These are phyloP conservation scores for Citrullus amarus DNA, from an alignment of 306 rosid species.

Conservation along the genomic window DNA sequence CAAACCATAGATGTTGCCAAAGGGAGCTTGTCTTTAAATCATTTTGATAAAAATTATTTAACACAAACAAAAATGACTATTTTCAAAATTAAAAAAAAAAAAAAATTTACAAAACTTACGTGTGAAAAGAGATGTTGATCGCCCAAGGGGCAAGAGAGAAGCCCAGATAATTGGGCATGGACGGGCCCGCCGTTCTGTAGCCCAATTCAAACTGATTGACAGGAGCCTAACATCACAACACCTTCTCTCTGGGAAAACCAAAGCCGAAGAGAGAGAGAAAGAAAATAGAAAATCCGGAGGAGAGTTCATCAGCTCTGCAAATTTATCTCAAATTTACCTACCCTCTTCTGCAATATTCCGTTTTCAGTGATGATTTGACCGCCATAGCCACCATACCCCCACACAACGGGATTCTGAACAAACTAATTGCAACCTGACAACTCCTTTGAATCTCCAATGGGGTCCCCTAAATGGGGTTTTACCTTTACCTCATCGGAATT, in stretches of 20 bases:
- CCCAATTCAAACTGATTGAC: not conserved
- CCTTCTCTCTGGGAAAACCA: not conserved
- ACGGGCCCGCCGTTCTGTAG: not conserved
- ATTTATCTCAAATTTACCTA: not conserved
- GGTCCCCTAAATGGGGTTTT: not conserved
- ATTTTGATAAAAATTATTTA: too few relatives aligned
- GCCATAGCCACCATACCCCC: not conserved
- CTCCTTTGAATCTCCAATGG: not conserved
- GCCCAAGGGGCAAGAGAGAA: not conserved
- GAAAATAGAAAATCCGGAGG: not conserved
- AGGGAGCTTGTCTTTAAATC: too few relatives aligned
- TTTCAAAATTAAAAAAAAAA: too few relatives aligned
- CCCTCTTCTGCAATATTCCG: not conserved
- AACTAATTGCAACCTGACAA: not conserved
- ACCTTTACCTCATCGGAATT: not conserved
- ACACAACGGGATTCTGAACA: not conserved
- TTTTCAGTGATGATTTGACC: constrained; percentile 4
- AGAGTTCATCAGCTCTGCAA: not conserved
- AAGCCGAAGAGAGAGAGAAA: not conserved
- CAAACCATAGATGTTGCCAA: too few relatives aligned
- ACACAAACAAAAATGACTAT: too few relatives aligned
- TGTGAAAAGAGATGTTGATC: not conserved
- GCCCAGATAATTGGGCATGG: not conserved
- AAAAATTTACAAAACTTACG: too few relatives aligned
- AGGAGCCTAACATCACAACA: not conserved